Conservation (phyloP, 495 filamentous ascomycete species). For the Talaromyces liani region DNA sequence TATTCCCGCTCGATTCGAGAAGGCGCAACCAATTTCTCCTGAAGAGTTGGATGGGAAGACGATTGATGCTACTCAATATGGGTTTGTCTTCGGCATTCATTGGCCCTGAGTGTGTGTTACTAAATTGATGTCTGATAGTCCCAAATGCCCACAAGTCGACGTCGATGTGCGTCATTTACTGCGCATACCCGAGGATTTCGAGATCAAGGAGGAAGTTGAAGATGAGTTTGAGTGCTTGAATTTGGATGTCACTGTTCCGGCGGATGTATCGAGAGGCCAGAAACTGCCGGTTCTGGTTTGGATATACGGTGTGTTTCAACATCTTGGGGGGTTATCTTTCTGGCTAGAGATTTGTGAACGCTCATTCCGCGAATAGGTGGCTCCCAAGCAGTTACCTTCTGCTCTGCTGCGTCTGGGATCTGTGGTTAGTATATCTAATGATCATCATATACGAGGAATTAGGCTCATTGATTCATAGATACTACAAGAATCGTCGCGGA, state of each 20-base stretch:
- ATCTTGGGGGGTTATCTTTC: background rate
- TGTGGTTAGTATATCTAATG: conserved; percentile 17
- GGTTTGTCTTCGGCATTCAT: conserved; percentile 15
- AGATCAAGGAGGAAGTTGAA: conserved; percentile 19
- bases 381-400: conserved; percentile 33
- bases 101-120: no score
- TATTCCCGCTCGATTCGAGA: conserved; percentile 31
- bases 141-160: conserved; percentile 29
- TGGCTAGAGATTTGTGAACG: background rate
- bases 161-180: conserved; percentile 28
- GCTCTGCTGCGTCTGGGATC: conserved; percentile 34
- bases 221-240: conserved; percentile 40
- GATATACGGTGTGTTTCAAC: conserved; percentile 29
- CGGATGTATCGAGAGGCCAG: conserved; percentile 6
- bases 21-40: conserved; percentile 15
- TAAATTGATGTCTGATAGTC: conserved; percentile 13
- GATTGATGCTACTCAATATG: conserved; percentile 28
- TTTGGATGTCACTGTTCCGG: conserved; percentile 33
- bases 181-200: background rate
- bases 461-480: conserved; percentile 11
- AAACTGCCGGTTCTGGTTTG: conserved; percentile 34
- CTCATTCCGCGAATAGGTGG: conserved; percentile 17
- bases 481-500: conserved; percentile 28
- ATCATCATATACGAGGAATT: no score
- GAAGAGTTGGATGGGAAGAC: conserved; percentile 17